Base-by-base conservation (phyloP, 805 yeast genomes). In the Candida dajiaensis region DNA sequence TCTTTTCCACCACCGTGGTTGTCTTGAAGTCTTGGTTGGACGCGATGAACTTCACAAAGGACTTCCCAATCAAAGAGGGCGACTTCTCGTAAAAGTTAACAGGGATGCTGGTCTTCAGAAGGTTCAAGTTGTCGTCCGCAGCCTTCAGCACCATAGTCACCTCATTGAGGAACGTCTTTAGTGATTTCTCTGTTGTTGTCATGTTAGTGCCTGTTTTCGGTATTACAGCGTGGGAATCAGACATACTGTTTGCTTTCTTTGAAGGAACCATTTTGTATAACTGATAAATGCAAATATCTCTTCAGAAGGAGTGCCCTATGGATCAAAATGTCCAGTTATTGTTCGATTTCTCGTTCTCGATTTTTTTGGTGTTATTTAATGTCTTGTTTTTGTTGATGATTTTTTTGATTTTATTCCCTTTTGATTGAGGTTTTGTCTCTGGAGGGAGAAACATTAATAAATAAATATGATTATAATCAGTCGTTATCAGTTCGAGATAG, bases 1-100 rank as follows among this genome's bases (percentile, higher is more conserved):
- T 67, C 52, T 76, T 77, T 5, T 67, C 62, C 0, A 55, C 25
- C n/a, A 83, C 68, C 0, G 78, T 71, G 0, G 76, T 72, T 4
- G 59, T 57, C 21, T 50, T 37, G 13, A 41, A 40, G 10, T 51
- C 51, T 5, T 48, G 25, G 2, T 43, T 42, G 11, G 38, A 20
- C 4, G 39, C 15, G 12, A 47, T 42, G 21, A 37, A 47, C 8
- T 39, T 23, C 8, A 46, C 40, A 31, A 54, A 54, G 4, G 51
- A 43, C 10, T 43, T 28, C 10, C 53, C 47, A 25, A 58, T 53
- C 20, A 41, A 45, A 1, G 41, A 39, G 1, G 62, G 61, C 18
- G 54, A 46, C 13, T 19, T 31, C 39, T 58, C 59, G 16, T 50
- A 21, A 36, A 54, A 50, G 1, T 52, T 51, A 2, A 26, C 10